Evolutionary conservation across 2,329 filamentous ascomycete genomes (phyloP).

Genomic region (Hymenoscyphus linearis): DNA sequence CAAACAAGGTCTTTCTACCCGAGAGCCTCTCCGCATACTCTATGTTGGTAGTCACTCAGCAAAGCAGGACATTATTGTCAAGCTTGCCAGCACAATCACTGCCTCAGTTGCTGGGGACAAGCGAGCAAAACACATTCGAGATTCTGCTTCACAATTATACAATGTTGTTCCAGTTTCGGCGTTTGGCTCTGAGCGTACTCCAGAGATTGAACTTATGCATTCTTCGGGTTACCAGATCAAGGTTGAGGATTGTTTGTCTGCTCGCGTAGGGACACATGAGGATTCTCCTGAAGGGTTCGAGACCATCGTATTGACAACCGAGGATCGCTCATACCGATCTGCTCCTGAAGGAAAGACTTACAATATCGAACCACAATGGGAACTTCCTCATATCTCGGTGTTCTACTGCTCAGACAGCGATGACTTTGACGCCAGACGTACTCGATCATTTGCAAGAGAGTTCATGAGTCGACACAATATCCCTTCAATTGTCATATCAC

Average conservation of each 20-base stretch:
- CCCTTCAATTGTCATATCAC: constrained; percentile 44
- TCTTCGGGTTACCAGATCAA: constrained; percentile 47
- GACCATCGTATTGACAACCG: constrained; percentile 35
- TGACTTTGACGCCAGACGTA: constrained; percentile 34
- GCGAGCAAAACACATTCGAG: constrained; percentile 28
- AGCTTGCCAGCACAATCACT: constrained; percentile 44
- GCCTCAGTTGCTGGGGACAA: constrained; percentile 35
- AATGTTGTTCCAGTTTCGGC: constrained; percentile 47
- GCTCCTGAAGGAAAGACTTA: constrained; percentile 33
- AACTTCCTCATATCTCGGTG: constrained; percentile 44
- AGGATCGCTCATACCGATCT: constrained; percentile 35
- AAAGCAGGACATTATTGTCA: constrained; percentile 39
- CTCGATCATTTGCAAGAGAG: constrained; percentile 39
- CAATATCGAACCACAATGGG: constrained; percentile 40
- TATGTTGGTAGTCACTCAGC: constrained; percentile 42
- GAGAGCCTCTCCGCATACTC: constrained; percentile 44
- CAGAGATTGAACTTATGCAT: constrained; percentile 48
- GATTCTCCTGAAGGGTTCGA: constrained; percentile 34
- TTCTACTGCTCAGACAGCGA: constrained; percentile 44
- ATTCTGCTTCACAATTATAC: constrained; percentile 40
- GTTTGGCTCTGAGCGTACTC: constrained; percentile 41
- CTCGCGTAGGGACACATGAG: constrained; percentile 32
- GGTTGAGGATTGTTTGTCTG: constrained; percentile 43
- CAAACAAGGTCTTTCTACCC: constrained; percentile 39
- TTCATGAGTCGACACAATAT: constrained; percentile 44